Conservation (phyloP, 495 filamentous ascomycete species). For the Trypethelium eluteriae region DNA sequence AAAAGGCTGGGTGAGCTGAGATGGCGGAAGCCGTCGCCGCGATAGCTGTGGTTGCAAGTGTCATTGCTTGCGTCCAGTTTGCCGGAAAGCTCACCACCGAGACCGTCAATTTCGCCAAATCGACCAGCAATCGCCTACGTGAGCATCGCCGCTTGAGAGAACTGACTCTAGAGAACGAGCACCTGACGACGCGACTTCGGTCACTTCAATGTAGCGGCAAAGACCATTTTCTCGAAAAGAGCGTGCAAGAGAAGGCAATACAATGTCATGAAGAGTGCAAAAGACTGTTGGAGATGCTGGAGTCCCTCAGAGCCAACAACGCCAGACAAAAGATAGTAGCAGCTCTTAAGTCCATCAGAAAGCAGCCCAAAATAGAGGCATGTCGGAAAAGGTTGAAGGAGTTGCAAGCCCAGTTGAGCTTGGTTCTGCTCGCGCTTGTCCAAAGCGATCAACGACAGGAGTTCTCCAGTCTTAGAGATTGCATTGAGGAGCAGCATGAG, state of each 20-base stretch:
- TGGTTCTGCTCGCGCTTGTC: not conserved
- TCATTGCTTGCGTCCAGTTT: not conserved
- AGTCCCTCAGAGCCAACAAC: not conserved
- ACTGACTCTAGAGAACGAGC: not conserved
- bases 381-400: not conserved
- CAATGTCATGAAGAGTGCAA: conserved; percentile 1
- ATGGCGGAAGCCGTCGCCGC: not conserved
- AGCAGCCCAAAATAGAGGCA: not conserved
- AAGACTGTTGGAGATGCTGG: not conserved
- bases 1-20: not conserved
- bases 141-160: not conserved
- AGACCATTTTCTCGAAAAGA: not conserved
- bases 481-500: not conserved
- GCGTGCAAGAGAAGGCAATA: not conserved
- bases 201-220: not conserved
- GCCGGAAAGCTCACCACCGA: not conserved
- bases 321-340: not conserved
- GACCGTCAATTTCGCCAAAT: not conserved
- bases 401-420: not conserved
- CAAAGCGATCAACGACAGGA: conserved; percentile 1
- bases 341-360: not conserved
- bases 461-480: conserved; percentile 7
- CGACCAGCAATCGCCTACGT: not conserved
- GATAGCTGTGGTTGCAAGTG: not conserved
- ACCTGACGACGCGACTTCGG: not conserved